A percentile compares a stretch with the other conserved stretches of the same genome.
Conservation (phyloP, 176 grass and related monocot species). For the Aegilops umbellulata region DNA sequence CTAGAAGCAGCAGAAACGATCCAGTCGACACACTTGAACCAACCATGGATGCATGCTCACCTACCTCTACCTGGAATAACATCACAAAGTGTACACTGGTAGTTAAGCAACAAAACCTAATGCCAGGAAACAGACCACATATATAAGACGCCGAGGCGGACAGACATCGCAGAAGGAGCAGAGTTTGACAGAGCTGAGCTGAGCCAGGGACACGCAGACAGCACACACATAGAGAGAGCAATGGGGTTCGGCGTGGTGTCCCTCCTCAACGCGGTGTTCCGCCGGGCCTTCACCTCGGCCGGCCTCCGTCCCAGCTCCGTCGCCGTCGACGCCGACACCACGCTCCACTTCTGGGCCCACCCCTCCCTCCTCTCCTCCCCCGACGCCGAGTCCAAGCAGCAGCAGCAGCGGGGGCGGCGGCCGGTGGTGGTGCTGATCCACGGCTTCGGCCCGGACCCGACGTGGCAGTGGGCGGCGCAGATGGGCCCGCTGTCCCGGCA, state of each 20-base stretch:
- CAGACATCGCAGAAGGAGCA: neutral
- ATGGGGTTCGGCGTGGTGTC: conserved; percentile 75
- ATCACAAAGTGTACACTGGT: no score
- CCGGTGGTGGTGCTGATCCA: conserved; percentile 73
- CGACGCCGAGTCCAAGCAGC: neutral
- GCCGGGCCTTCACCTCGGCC: conserved; percentile 52
- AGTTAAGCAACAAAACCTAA: no score
- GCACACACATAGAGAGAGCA: neutral
- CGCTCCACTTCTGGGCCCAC: conserved; percentile 73
- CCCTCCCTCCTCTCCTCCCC: conserved; percentile 35
- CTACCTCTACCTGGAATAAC: no score
- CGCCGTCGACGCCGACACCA: conserved; percentile 58
- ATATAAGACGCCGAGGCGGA: no score
- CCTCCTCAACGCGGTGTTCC: conserved; percentile 52
- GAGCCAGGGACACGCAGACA: neutral
- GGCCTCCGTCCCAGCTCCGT: conserved; percentile 41
- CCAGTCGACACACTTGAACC: no score
- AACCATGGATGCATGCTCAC: no score
- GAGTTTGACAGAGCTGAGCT: neutral
- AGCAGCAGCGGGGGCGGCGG: neutral
- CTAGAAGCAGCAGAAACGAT: no score
- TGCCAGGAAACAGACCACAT: no score
- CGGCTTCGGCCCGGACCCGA: conserved; percentile 62
- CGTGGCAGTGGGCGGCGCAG: conserved; percentile 85
- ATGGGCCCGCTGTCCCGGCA: conserved; percentile 50